Evolutionary conservation across 805 yeast species (phyloP), one percentile per base, ranked within the genome.

Genomic region (Brettanomyces anomalus): DNA sequence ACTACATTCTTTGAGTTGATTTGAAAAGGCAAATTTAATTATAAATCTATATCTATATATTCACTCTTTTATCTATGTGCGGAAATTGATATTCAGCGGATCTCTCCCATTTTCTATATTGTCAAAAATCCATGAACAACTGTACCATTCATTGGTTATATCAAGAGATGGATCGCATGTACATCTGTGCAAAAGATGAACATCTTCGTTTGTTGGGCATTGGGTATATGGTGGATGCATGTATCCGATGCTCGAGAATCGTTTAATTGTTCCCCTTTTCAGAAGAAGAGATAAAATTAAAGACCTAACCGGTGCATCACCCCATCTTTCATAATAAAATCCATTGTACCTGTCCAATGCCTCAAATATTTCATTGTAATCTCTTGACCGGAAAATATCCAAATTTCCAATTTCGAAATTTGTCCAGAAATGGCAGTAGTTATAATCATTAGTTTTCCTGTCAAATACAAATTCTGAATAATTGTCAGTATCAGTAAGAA

Each of bases 261-360:
- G 72, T 53, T 84, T 88, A 42, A 87, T 69, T 53, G 79, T 68
- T 46, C 76, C 77, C 43, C 80, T 76, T 76, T 41, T 86, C 84
- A 55, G 79, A 68, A 60, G 81, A 82, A 49, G 71, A 74, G 65
- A 86, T 78, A 70, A 76, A 67, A 61, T 85, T 44, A 81, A 62
- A 81, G 53, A 84, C 62, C 62, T 76, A 64, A 85, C 77, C 20
- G 95, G 95, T 6, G 94, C 95, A 62, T 86, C 95, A 44, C 95
- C 95, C 95, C 95, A 85, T 58, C 95, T 72, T 66, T 83, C 86
- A 61, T 85, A 86, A 65, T 80, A 86, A 66, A 86, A 85, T 8
- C 95, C 95, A 57, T 94, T 93, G n/a, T 78, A 71, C 43, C 68
- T 58, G 61, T 86, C 95, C 54, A 86, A 70, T 50, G 70, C 64